phyloP scores from a whole-genome alignment of 2,329 filamentous ascomycete species.

The Apiospora malaysiana region DNA sequence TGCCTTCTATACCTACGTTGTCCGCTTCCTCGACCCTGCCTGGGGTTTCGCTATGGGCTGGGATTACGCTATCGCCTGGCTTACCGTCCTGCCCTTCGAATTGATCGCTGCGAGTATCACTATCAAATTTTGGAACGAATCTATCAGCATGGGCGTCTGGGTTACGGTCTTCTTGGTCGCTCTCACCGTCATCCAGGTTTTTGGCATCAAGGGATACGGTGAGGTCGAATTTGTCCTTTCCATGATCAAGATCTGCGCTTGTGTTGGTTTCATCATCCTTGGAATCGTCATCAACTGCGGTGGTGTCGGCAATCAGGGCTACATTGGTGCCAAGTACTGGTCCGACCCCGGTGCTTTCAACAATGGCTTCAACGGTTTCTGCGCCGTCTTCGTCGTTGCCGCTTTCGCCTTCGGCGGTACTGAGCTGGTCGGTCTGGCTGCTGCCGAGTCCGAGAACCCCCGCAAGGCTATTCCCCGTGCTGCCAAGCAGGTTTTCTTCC shows the following conservation, averaged over 20 bases:
- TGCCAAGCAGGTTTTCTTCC: constrained; percentile 61
- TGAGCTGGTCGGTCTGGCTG: constrained; percentile 58
- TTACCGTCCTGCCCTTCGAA: constrained; percentile 59
- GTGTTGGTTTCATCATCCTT: constrained; percentile 68
- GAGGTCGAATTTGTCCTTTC: constrained; percentile 65
- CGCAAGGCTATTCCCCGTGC: constrained; percentile 54
- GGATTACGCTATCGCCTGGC: constrained; percentile 57
- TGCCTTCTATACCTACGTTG: constrained; percentile 66
- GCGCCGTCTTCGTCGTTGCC: constrained; percentile 57
- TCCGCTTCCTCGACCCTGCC: constrained; percentile 66
- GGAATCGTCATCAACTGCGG: constrained; percentile 65
- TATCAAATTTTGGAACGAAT: constrained; percentile 58
- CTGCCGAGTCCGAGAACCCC: constrained; percentile 57
- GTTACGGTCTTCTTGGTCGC: constrained; percentile 60
- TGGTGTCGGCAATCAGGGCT: constrained; percentile 60
- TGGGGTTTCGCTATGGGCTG: constrained; percentile 62
- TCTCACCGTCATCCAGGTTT: constrained; percentile 58
- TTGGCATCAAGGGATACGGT: constrained; percentile 63
- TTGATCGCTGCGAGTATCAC: constrained; percentile 60
- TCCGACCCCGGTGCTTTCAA: constrained; percentile 60
- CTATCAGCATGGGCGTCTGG: constrained; percentile 60
- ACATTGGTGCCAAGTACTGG: constrained; percentile 68
- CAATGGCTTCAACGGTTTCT: constrained; percentile 57
- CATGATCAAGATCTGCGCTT: constrained; percentile 63
- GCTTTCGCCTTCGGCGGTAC: constrained; percentile 59